A percentile compares a stretch with the other conserved stretches of the same genome.
phyloP scores from a whole-genome alignment of 768 basidiomycete genomes.

The Mycena maculata region DNA sequence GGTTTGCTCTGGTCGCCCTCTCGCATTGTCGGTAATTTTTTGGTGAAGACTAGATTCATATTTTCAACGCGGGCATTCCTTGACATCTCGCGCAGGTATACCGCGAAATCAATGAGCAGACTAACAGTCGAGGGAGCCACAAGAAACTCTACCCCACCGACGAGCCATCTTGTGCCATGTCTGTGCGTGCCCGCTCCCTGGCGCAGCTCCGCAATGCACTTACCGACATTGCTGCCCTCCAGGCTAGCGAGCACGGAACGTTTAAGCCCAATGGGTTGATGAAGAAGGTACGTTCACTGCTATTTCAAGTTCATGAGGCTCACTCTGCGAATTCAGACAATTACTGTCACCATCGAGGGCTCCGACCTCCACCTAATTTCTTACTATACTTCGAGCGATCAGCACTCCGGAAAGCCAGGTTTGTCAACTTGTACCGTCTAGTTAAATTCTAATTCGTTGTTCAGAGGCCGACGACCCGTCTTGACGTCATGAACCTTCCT shows the following conservation, averaged over 20 bases:
- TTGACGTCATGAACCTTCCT: too few relatives aligned
- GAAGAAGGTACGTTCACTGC: too few relatives aligned
- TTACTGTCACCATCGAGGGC: constrained; percentile 83
- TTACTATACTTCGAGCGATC: constrained; percentile 87
- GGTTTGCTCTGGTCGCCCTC: too few relatives aligned
- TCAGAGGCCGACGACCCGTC: too few relatives aligned
- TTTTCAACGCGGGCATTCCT: not conserved
- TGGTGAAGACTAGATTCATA: constrained; percentile 61
- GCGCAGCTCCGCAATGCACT: too few relatives aligned
- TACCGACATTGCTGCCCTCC: too few relatives aligned
- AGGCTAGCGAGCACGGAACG: too few relatives aligned
- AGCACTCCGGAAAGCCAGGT: too few relatives aligned
- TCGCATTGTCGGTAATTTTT: constrained; percentile 88
- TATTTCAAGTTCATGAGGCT: constrained; percentile 9
- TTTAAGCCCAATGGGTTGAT: too few relatives aligned
- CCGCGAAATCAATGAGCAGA: constrained; percentile 80
- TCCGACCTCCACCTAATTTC: constrained; percentile 86
- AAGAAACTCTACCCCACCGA: constrained; percentile 65
- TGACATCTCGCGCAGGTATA: constrained; percentile 66
- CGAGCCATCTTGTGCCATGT: constrained; percentile 53
- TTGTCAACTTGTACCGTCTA: too few relatives aligned
- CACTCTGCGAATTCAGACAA: constrained; percentile 64
- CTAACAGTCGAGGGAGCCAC: constrained; percentile 64
- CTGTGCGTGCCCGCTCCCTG: too few relatives aligned
- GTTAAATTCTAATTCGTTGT: too few relatives aligned